Conservation (phyloP, 2,329 filamentous ascomycete genomes). For the Cytospora piceicola region DNA sequence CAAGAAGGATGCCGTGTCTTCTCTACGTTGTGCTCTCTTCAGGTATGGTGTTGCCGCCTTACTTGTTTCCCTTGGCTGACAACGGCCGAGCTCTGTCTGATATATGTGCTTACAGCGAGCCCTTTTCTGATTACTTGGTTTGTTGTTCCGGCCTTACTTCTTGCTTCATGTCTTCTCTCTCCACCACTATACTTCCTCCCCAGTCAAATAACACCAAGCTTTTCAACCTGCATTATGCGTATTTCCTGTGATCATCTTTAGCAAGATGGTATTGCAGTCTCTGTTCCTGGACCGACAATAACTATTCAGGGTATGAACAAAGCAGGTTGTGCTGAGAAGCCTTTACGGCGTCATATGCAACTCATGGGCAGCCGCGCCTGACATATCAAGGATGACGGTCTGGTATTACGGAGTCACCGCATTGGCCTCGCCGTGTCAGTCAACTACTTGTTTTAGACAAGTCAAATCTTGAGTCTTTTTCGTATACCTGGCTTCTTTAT, state of each 20-base stretch:
- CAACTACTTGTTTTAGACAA: too few species aligned
- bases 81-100: slow-evolving; percentile 12
- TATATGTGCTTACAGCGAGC: slow-evolving; percentile 7
- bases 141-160: neutral
- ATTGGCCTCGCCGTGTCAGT: too few species aligned
- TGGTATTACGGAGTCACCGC: too few species aligned
- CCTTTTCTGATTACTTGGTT: neutral
- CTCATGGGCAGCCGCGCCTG: too few species aligned
- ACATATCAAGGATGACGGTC: too few species aligned
- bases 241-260: neutral
- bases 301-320: too few species aligned
- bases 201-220: too few species aligned
- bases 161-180: neutral
- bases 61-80: neutral
- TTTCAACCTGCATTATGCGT: neutral
- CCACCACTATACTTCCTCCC: neutral
- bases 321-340: too few species aligned
- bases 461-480: too few species aligned
- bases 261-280: neutral
- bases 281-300: neutral
- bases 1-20: neutral
- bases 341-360: too few species aligned
- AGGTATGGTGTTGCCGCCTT: neutral
- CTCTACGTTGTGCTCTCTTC: neutral
- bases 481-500: too few species aligned